Percentiles rank a stretch among this genome's conserved stretches.
phyloP scores from a whole-genome alignment of 192 early-diverging fungal genomes.

The Umbelopsis vinacea region DNA sequence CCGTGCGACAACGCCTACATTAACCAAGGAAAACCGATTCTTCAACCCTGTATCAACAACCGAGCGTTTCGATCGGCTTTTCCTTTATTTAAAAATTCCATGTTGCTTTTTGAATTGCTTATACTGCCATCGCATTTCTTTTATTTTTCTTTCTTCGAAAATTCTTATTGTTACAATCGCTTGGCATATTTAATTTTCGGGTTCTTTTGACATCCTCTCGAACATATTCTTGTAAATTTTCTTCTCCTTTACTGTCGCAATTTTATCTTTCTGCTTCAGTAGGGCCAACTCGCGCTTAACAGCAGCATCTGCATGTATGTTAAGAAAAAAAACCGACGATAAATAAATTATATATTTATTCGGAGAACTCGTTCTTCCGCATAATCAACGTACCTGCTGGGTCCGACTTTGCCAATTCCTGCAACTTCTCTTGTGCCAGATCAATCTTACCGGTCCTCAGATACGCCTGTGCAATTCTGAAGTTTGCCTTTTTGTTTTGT shows the following conservation, averaged over 20 bases:
- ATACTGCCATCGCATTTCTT: not conserved
- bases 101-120: not conserved
- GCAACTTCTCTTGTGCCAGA: constrained; percentile 11
- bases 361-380: not conserved
- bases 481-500: constrained; percentile 28
- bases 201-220: constrained; percentile 24
- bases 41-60: not conserved
- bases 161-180: not conserved
- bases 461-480: constrained; percentile 24
- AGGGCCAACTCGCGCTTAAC: constrained; percentile 26
- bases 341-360: not conserved
- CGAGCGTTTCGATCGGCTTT: not conserved
- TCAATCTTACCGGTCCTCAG: constrained; percentile 15
- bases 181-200: not conserved
- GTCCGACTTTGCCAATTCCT: not conserved
- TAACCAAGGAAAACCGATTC: not conserved
- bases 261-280: constrained; percentile 23
- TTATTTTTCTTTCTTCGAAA: not conserved
- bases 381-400: constrained; percentile 15
- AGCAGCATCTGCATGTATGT: constrained; percentile 16
- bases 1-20: not conserved
- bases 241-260: constrained; percentile 13
- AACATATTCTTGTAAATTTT: constrained; percentile 25
- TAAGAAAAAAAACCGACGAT: not conserved
- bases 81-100: not conserved